These are phyloP conservation scores for Nakaseomyces uthaithaninus DNA, from an alignment of 1,139 yeast species.

Conservation along the genomic window DNA sequence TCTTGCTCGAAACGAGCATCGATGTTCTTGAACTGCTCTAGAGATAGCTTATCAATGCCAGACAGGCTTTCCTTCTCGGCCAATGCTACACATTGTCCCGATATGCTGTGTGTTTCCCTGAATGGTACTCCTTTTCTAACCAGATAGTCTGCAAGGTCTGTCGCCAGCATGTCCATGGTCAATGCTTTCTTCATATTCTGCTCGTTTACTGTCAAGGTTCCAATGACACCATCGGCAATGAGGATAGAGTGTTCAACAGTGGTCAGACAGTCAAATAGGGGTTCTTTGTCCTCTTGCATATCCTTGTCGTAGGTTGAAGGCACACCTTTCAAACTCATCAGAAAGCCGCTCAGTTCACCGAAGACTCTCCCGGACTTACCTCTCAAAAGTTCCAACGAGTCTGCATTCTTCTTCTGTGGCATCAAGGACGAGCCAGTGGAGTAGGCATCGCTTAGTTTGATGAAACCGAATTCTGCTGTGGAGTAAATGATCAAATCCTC, in stretches of 20 bases:
- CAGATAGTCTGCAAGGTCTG: constrained; percentile 94
- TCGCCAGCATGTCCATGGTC: constrained; percentile 98
- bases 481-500: constrained; percentile 95
- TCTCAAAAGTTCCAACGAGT: constrained; percentile 84
- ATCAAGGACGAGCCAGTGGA: constrained; percentile 96
- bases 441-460: constrained; percentile 91
- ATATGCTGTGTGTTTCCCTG: constrained; percentile 97
- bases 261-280: constrained; percentile 79
- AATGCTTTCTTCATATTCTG: constrained; percentile 77
- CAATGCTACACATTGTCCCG: constrained; percentile 90
- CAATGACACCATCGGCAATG: constrained; percentile 92
- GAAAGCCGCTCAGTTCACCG: constrained; percentile 88
- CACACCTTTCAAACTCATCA: constrained; percentile 90
- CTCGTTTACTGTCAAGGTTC: constrained; percentile 67
- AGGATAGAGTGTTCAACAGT: constrained; percentile 90
- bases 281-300: constrained; percentile 98
- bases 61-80: constrained; percentile 72
- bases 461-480: constrained; percentile 93
- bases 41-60: constrained; percentile 73
- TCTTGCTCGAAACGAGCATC: constrained; percentile 75
- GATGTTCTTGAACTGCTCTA: constrained; percentile 70
- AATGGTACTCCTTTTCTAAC: constrained; percentile 98
- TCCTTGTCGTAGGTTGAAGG: constrained; percentile 98
- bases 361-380: constrained; percentile 97
- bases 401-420: constrained; percentile 99